Conservation (phyloP, 768 basidiomycete species). For the Suillus subluteus region DNA sequence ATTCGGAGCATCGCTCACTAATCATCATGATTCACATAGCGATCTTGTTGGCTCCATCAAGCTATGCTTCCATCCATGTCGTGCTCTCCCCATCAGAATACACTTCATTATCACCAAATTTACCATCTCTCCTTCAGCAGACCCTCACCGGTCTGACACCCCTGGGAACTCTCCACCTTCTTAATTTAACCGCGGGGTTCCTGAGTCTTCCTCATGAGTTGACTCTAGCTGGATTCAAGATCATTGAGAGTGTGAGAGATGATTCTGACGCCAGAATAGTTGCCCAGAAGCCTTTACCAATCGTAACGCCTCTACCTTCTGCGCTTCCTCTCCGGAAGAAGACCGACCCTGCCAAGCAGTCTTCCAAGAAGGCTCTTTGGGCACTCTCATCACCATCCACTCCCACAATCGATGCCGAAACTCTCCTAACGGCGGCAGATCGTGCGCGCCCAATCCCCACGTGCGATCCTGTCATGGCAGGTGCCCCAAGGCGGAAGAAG, state of each 20-base stretch:
- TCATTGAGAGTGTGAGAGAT: constrained; percentile 46
- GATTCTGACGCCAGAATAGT: constrained; percentile 49
- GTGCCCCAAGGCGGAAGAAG: constrained; percentile 72
- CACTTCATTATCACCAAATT: constrained; percentile 51
- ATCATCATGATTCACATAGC: constrained; percentile 44
- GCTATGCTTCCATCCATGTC: constrained; percentile 69
- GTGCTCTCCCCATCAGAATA: constrained; percentile 70
- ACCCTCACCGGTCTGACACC: constrained; percentile 64
- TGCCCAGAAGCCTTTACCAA: constrained; percentile 70
- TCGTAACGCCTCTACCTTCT: constrained; percentile 22
- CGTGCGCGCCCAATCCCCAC: constrained; percentile 75
- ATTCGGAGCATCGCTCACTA: constrained; percentile 4
- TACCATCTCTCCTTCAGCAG: constrained; percentile 60
- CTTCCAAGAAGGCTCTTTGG: constrained; percentile 91
- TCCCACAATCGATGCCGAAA: constrained; percentile 79
- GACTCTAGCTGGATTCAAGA: constrained; percentile 64
- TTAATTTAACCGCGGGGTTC: constrained; percentile 51
- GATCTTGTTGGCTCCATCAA: constrained; percentile 52
- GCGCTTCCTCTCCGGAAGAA: constrained; percentile 56
- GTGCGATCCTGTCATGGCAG: constrained; percentile 63
- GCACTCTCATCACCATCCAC: constrained; percentile 71
- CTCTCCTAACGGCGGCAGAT: constrained; percentile 83
- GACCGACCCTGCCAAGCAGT: constrained; percentile 56
- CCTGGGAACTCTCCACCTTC: constrained; percentile 69
- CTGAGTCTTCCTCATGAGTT: constrained; percentile 59